phyloP scores from a whole-genome alignment of 1,284 basidiomycete species.

The Ceratobasidium sp. region DNA sequence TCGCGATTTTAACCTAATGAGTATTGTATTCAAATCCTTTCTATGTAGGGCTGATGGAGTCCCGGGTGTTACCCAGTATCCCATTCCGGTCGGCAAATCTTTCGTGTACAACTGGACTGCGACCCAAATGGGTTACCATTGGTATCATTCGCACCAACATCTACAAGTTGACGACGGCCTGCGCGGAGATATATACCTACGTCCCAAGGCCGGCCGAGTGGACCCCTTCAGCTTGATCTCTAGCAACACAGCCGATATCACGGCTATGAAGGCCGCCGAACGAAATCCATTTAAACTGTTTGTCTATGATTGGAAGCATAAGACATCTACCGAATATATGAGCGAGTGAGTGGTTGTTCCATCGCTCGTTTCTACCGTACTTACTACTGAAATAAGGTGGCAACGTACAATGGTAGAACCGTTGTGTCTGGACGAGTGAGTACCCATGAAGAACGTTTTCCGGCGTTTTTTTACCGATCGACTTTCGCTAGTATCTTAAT shows the following conservation, averaged over 20 bases:
- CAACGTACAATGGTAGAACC: conserved; percentile 33
- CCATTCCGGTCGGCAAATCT: conserved; percentile 11
- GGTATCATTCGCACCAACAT: conserved; percentile 41
- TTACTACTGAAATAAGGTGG: no score
- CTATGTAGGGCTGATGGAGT: conserved; percentile 30
- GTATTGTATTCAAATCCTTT: neutral
- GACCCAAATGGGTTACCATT: conserved; percentile 28
- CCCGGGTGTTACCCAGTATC: conserved; percentile 42
- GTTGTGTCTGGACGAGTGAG: conserved; percentile 41
- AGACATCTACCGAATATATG: conserved; percentile 32
- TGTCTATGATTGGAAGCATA: conserved; percentile 42
- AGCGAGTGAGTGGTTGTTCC: neutral
- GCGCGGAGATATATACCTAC: conserved; percentile 37
- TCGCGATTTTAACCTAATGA: no score
- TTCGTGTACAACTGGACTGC: conserved; percentile 20
- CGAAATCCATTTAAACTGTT: conserved; percentile 33
- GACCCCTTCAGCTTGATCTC: conserved; percentile 35
- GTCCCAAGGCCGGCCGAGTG: conserved; percentile 11
- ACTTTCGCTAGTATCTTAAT: conserved; percentile 17
- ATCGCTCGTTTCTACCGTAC: no score
- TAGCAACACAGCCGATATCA: conserved; percentile 22
- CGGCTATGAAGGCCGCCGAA: conserved; percentile 41
- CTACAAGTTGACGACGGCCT: conserved; percentile 40
- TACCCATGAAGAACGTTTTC: neutral
- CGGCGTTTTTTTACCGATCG: no score